Evolutionary conservation across 192 early-diverging fungal species (phyloP), one percentile per base, ranked within the genome.

Genomic region (Phycomyces blakesleeanus): DNA sequence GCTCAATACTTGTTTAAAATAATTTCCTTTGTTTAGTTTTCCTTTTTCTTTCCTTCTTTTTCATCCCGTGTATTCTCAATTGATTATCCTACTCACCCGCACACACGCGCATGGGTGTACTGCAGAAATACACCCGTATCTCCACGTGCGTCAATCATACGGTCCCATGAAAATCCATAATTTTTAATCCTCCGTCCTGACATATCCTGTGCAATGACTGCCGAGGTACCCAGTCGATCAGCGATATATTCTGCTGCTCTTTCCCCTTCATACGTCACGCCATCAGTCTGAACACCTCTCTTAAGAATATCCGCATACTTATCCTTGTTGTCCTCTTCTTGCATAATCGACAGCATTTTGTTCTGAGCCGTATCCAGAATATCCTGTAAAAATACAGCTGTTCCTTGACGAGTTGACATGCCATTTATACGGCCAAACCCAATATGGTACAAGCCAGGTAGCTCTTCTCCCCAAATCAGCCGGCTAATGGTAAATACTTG

Each of bases 101-200:
- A 92, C 39, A 95, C 79, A 18, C 97, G 90, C 6, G 97, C 87
- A 74, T 98, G 91, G 9, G 95, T 89, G 72, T 96, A 98, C 79
- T 97, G 95, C 7, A 98, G 78, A 72, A 95, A 98, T 5, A 95
- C 91, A 3, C 95, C 97, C 2, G 95, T 98, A 76, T 95, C 87
- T 54, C 97, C 97, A 55, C 89, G 90, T 51, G 93, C 88, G 67
- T 87, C 83, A n/a, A 92, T 85, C 85, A 97, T 95, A 37, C 90
- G 83, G 63, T 89, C 81, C 89, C 91, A 94, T 53, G 87, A 83
- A 72, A 98, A 95, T 24, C 83, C 86, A 66, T 98, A 98, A 73
- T 95, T 93, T 70, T 93, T 94, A 65, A 84, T 83, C 18, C 97
- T 85, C 63, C 82, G 84, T 27, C 91, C 83, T 37, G 81, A 67